Evolutionary conservation across 768 basidiomycete genomes (phyloP), one percentile per base, ranked within the genome.

Genomic region (Leccinum subtestaceum): DNA sequence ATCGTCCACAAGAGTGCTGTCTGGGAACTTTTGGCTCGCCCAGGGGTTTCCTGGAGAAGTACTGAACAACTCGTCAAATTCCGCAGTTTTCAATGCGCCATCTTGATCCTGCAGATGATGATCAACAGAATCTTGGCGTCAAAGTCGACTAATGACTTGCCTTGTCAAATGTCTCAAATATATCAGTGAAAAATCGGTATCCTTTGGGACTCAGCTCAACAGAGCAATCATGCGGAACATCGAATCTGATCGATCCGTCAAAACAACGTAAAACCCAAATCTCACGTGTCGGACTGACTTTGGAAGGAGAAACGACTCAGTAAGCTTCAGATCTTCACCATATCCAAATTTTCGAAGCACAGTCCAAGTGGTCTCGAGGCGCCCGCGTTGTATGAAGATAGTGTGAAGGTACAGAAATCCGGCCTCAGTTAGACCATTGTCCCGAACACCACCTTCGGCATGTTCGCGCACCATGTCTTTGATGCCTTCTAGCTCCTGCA

Each of bases 41-140:
- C 96, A 99, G n/a, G 96, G 96, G 69, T 95, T 95, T 1, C 95
- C 96, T 0, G 96, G 95, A 13, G 94, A 92, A 9, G 96, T 98
- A 64, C 87, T 90, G 72, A 99, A 97, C 8, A 98, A 77, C 27
- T 93, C 89, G 29, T 89, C 85, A 31, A 99, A 80, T 70, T 99
- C 96, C 12, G 78, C 76, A 15, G 82, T 77, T 43, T 91, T 95
- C 51, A 99, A 72, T 1, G 95, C 95, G 49, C 96, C 96, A 70
- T 99, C 96, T 76, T 94, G 88, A 71, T 98, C 96, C 93, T 95
- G 52, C 29, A 62, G 19, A 63, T 13, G 50, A 19, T 23, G 23
- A 53, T 63, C 17, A 66, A 43, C 21, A 52, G 19, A 27, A 31
- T 15, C 23, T 34, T 23, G 32, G 51, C 40, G 34, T 25, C 58